These are phyloP conservation scores for Ceratopteris richardii DNA, from an alignment of 75 land plant genomes.

Conservation along the genomic window DNA sequence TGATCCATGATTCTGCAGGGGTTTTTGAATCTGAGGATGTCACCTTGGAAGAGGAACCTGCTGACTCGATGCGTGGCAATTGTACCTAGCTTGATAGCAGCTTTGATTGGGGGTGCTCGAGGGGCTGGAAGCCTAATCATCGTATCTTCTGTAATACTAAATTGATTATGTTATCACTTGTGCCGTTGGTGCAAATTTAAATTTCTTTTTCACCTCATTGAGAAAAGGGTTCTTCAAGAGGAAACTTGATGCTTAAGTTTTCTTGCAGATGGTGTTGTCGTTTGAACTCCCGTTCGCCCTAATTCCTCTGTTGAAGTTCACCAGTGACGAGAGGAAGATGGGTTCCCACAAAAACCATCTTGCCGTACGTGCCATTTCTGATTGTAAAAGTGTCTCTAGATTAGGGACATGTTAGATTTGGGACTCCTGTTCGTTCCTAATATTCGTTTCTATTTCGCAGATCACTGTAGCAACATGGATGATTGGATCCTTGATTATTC, in stretches of 20 bases:
- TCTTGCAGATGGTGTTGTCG: background rate
- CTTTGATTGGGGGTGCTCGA: constrained; percentile 9
- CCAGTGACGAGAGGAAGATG: constrained; percentile 5
- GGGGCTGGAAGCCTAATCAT: constrained; percentile 12
- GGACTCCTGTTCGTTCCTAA: background rate
- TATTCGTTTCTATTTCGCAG: constrained; percentile 3
- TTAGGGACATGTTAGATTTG: background rate
- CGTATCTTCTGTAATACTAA: constrained; percentile 2
- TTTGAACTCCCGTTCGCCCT: constrained; percentile 6
- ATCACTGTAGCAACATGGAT: constrained; percentile 4
- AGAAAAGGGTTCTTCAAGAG: too few species aligned
- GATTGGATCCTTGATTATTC: background rate
- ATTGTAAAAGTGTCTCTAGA: background rate
- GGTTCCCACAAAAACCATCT: constrained; percentile 1
- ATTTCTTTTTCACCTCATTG: background rate
- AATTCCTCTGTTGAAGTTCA: constrained; percentile 8
- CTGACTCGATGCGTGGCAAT: constrained; percentile 9
- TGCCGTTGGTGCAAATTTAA: background rate
- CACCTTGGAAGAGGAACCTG: constrained; percentile 8
- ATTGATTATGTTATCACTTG: background rate
- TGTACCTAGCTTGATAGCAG: constrained; percentile 4
- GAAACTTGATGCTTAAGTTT: too few species aligned
- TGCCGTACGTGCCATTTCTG: constrained; percentile 1
- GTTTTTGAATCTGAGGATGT: constrained; percentile 4
- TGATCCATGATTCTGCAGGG: constrained; percentile 2